Base-by-base conservation (phyloP, 345 rosid species). In the Toxicodendron radicans region DNA sequence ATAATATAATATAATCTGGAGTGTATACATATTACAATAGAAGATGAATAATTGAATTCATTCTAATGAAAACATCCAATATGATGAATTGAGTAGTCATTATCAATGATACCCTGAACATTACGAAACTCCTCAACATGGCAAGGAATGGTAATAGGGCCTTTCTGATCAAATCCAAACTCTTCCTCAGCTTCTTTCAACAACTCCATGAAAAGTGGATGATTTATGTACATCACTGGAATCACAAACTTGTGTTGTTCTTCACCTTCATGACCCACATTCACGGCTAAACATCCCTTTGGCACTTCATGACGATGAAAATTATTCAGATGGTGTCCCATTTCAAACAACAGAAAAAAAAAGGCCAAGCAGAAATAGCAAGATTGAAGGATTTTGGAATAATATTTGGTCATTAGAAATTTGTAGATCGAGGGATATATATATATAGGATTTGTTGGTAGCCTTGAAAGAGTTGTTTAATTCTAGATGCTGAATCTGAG, bases 111-210 rank as follows among this genome's bases (percentile, higher is more conserved):
- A 61, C 85, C 88, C 49, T 85, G 97, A 76, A 92, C 87, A 71
- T 75, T 79, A 14, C 86, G 87, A 61, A 94, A 94, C 79, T 90
- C 87, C 74, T 92, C 87, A 0, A 92, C 91, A 35, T 85, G 85
- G 81, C 97, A 94, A 51, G 98, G 98, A 49, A 94, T 87, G 3
- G 91, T 84, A 79, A 94, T 88, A 11, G 93, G 97, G 2, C 98
- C 98, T 38, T 81, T 74, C 61, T 92, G 97, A 16, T 87, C 86
- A 66, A 92, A 94, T 2, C 96, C 98, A 58, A 73, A 92, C 80
- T 90, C 94, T 43, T 90, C 90, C 73, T 94, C 98, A 24, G 98
- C 94, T 45, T 80, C 94, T 77, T 88, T 88, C 64, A 94, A 72
- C 2, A 92, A 79, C 24, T 76, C 63, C 86, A 82, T 58, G 73